Conservation (phyloP, 2,329 filamentous ascomycete species). For the Talaromyces atroroseus region DNA sequence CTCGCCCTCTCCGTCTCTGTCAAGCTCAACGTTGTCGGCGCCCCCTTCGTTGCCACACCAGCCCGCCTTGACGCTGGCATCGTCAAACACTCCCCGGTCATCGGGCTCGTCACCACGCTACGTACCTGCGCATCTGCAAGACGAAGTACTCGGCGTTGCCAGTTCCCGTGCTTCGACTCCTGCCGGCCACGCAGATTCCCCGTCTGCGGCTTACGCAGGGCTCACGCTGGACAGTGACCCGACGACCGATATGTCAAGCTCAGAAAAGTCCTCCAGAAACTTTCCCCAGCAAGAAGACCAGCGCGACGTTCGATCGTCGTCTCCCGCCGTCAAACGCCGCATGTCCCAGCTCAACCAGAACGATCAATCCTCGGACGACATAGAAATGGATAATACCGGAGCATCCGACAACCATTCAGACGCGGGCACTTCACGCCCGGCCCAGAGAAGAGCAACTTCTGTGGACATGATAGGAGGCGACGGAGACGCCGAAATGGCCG, state of each 20-base stretch:
- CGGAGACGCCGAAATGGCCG: constrained; percentile 21
- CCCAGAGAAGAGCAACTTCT: constrained; percentile 30
- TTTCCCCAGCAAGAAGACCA: constrained; percentile 10
- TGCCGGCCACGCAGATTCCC: constrained; percentile 34
- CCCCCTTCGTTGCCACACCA: constrained; percentile 10
- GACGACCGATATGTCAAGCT: constrained; percentile 39
- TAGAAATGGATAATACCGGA: constrained; percentile 12
- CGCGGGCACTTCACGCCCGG: constrained; percentile 19
- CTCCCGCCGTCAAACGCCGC: constrained; percentile 32
- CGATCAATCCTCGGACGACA: constrained; percentile 18
- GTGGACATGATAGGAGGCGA: constrained; percentile 41
- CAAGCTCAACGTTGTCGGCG: constrained; percentile 2
- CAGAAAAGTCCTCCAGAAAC: constrained; percentile 24
- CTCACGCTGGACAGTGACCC: constrained; percentile 45
- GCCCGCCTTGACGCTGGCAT: constrained; percentile 1
- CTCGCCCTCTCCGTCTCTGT: constrained; percentile 21
- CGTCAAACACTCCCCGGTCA: constrained; percentile 14
- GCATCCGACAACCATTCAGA: constrained; percentile 16
- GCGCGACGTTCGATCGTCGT: constrained; percentile 26
- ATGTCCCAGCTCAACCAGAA: constrained; percentile 27
- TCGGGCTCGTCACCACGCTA: constrained; percentile 33
- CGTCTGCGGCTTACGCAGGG: constrained; percentile 50
- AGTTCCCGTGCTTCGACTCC: constrained; percentile 13
- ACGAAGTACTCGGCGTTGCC: constrained; percentile 39
- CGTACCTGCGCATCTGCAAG: constrained; percentile 53